Evolutionary conservation across 495 filamentous ascomycete genomes (phyloP).

Genomic region (Sabuloglossum arenarium): DNA sequence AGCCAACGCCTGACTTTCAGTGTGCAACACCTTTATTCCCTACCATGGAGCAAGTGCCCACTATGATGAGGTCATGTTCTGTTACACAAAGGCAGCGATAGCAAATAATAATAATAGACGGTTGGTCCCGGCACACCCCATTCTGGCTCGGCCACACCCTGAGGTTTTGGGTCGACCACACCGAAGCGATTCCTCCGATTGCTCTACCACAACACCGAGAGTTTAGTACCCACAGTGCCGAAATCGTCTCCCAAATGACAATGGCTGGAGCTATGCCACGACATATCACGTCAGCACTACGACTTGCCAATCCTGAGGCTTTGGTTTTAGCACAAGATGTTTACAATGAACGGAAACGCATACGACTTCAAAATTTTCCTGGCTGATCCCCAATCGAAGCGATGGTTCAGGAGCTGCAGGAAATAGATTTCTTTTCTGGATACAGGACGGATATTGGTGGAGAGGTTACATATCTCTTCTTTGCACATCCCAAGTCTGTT

Average conservation of each 20-base stretch:
- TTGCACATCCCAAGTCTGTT: too few relatives aligned
- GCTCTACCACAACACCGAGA: background rate
- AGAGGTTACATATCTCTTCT: background rate
- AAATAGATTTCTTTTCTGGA: background rate
- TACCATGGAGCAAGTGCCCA: too few relatives aligned
- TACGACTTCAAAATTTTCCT: background rate
- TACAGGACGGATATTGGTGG: background rate
- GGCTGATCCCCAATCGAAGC: background rate
- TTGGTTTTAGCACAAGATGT: background rate
- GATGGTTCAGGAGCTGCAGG: background rate
- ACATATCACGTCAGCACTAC: background rate
- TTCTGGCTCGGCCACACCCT: too few relatives aligned
- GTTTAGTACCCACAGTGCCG: too few relatives aligned
- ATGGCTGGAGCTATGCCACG: background rate
- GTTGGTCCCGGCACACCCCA: too few relatives aligned
- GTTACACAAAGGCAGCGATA: too few relatives aligned
- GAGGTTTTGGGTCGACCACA: background rate
- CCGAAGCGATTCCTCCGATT: background rate
- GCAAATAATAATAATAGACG: too few relatives aligned
- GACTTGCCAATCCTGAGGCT: background rate
- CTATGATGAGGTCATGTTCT: too few relatives aligned
- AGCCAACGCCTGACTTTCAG: too few relatives aligned
- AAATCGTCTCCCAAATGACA: background rate
- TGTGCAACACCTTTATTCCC: too few relatives aligned
- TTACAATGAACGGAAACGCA: background rate